Evolutionary conservation across 2,329 filamentous ascomycete genomes (phyloP).

Genomic region (Emericellopsis atlantica): DNA sequence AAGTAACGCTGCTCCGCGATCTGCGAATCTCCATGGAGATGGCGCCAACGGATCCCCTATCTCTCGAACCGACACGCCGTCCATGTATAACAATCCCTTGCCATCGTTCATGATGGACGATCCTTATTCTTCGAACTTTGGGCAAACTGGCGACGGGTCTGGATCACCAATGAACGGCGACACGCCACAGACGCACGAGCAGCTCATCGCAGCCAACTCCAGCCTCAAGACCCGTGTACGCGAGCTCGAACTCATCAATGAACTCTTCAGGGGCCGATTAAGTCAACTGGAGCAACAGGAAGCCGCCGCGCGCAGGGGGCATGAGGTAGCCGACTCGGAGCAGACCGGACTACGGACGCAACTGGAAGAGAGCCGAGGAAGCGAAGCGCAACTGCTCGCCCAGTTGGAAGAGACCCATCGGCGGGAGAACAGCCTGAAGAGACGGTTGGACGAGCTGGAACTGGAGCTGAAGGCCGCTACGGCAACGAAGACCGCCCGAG

Average conservation of each 20-base stretch:
- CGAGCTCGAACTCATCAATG: slow-evolving; percentile 91
- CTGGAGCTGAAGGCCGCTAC: slow-evolving; percentile 27
- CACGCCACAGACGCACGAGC: slow-evolving; percentile 65
- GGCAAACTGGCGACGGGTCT: slow-evolving; percentile 22
- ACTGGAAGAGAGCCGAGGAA: slow-evolving; percentile 30
- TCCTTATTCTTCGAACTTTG: slow-evolving; percentile 44
- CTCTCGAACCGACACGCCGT: slow-evolving; percentile 68
- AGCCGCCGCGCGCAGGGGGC: slow-evolving; percentile 48
- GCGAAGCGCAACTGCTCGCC: slow-evolving; percentile 34
- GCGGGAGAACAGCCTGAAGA: slow-evolving; percentile 71
- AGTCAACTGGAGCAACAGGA: slow-evolving; percentile 70
- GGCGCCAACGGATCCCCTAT: slow-evolving; percentile 65
- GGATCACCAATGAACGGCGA: slow-evolving; percentile 40
- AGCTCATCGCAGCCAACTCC: slow-evolving; percentile 67
- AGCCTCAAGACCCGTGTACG: slow-evolving; percentile 89
- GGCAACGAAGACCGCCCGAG: background rate
- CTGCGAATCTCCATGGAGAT: slow-evolving; percentile 32
- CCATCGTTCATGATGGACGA: slow-evolving; percentile 70
- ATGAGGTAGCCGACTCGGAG: slow-evolving; percentile 41
- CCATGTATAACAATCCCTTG: slow-evolving; percentile 61
- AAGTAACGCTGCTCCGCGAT: slow-evolving; percentile 29
- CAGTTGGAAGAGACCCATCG: slow-evolving; percentile 67
- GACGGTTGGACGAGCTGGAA: slow-evolving; percentile 69
- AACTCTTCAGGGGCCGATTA: slow-evolving; percentile 64
- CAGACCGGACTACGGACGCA: slow-evolving; percentile 45